Evolutionary conservation across 75 land plant genomes (phyloP), one percentile per base, ranked within the genome.

Genomic region (Selaginella tamariscina): DNA sequence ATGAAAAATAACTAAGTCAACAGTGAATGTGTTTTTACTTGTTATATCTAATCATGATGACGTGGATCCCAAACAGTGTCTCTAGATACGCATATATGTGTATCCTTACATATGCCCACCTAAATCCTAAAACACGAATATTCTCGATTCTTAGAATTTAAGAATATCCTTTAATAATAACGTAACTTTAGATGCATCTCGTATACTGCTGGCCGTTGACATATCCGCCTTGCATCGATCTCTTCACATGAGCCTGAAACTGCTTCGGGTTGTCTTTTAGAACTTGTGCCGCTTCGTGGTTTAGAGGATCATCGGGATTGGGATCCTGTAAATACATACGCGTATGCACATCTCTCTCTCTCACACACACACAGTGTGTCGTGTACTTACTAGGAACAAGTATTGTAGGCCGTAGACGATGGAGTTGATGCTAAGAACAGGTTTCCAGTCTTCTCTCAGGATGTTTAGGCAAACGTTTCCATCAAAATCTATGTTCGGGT

Each of bases 381-480:
- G 26, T 8, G 5, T 8, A n/a, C 62, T 59, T 59, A 59, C 62
- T 26, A 59, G 26, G 26, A 59, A 59, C 62, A 59, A 27, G 62
- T 59, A 59, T 59, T 59, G 62, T 2, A 59, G 26, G 21, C 62
- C 62, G 26, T 59, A 59, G 21, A 59, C 26, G 21, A 59, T 59
- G 21, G 62, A 59, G 26, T 26, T 59, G 5, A 59, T 59, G 62
- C 62, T 59, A 5, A 59, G 62, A 5, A 59, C 62, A n/a, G 62
- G 62, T 59, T 59, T 59, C 62, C 62, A 59, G 21, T 59, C 62
- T 59, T 59, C 62, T 26, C 62, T 59, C 23, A 59, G 21, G 62
- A 59, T 59, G 26, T 59, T 59, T 8, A 59, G 62, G 62, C 62
- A 59, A 21, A 59, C 62, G 26, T 59, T 59, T 26, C 62, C 62